These are phyloP conservation scores for Ophiobolus disseminans DNA, from an alignment of 2,329 filamentous ascomycete species.

Conservation along the genomic window DNA sequence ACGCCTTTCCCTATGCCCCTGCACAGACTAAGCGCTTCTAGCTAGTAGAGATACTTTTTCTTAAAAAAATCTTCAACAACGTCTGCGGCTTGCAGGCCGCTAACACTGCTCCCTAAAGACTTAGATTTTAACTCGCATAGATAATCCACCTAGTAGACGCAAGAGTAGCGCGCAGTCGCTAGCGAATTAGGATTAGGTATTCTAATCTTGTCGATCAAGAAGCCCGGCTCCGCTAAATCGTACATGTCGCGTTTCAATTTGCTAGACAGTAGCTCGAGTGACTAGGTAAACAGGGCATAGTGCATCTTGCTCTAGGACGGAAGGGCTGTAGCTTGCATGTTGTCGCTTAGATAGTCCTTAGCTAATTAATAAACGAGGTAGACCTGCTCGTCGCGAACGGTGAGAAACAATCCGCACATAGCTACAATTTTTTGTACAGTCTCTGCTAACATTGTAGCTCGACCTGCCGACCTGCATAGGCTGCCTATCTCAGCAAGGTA, in stretches of 20 bases:
- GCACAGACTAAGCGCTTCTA: slow-evolving; percentile 16
- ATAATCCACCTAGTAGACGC: slow-evolving; percentile 47
- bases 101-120: neutral
- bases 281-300: slow-evolving; percentile 29
- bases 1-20: slow-evolving; percentile 10
- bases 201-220: slow-evolving; percentile 22
- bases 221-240: slow-evolving; percentile 19
- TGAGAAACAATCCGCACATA: slow-evolving; percentile 53
- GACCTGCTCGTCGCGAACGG: slow-evolving; percentile 27
- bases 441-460: neutral
- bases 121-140: slow-evolving; percentile 27
- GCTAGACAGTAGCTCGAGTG: slow-evolving; percentile 34
- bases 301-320: slow-evolving; percentile 13
- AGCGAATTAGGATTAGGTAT: slow-evolving; percentile 33
- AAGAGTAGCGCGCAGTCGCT: slow-evolving; percentile 31
- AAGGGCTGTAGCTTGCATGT: slow-evolving; percentile 36
- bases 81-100: slow-evolving; percentile 2
- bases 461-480: slow-evolving; percentile 3
- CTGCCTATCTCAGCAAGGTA: slow-evolving; percentile 15
- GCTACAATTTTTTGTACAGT: slow-evolving; percentile 9
- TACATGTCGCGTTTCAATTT: slow-evolving; percentile 37
- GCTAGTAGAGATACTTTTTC: slow-evolving; percentile 18
- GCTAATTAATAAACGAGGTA: slow-evolving; percentile 47
- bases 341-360: slow-evolving; percentile 50
- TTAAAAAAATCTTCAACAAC: slow-evolving; percentile 10